Conservation (phyloP, 768 basidiomycete genomes). For the Leccinum rimulosum region DNA sequence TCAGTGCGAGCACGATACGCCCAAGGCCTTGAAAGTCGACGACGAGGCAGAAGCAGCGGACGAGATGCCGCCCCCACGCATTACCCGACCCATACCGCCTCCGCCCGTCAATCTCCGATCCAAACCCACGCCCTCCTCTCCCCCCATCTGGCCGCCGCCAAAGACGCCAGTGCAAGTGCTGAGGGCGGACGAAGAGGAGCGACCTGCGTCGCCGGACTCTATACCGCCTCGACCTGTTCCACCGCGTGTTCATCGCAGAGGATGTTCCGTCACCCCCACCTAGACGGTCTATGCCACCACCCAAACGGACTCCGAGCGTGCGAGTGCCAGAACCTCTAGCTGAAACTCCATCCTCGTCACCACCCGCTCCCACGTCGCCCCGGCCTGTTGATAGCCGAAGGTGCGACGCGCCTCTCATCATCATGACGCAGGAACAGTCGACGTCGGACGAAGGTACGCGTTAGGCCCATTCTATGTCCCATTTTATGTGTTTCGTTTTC, state of each 20-base stretch:
- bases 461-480: neutral
- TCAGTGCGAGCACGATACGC: constrained; percentile 4
- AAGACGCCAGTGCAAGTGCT: constrained; percentile 10
- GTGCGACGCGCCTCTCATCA: constrained; percentile 24
- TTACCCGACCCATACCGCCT: constrained; percentile 31
- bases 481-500: no score
- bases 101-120: constrained; percentile 32
- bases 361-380: constrained; percentile 18
- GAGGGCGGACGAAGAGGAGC: constrained; percentile 22
- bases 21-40: constrained; percentile 8
- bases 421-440: constrained; percentile 21
- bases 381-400: constrained; percentile 11
- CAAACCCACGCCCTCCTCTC: constrained; percentile 17
- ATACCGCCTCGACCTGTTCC: constrained; percentile 30
- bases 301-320: constrained; percentile 22
- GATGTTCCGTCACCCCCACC: constrained; percentile 9
- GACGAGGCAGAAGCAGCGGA: constrained; percentile 14
- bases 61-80: constrained; percentile 31
- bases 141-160: constrained; percentile 12
- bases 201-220: constrained; percentile 27
- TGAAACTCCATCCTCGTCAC: constrained; percentile 17
- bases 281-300: constrained; percentile 20
- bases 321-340: constrained; percentile 6
- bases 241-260: constrained; percentile 23
- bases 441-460: constrained; percentile 10